Percentiles rank a stretch among this genome's conserved stretches.
Evolutionary conservation across 768 basidiomycete genomes (phyloP).

Genomic region (Serendipita sp.): DNA sequence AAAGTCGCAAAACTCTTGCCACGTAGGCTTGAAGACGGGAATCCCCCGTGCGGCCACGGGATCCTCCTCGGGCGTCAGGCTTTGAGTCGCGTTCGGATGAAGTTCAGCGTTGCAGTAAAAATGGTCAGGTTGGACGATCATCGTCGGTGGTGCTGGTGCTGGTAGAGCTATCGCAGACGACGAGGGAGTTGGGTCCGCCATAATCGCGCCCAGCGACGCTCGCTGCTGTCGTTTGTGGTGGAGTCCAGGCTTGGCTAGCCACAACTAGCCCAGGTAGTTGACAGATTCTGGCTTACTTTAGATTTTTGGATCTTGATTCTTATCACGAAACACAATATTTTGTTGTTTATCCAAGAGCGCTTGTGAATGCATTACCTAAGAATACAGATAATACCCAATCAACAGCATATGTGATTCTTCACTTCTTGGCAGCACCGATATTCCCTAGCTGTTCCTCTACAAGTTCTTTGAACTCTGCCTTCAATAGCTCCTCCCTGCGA

Average conservation of each 20-base stretch:
- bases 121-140: conserved; percentile 59
- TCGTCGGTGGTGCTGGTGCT: conserved; percentile 37
- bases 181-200: conserved; percentile 12
- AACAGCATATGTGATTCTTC: neutral
- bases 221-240: too few species aligned
- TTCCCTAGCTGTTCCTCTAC: conserved; percentile 46
- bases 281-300: neutral
- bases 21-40: conserved; percentile 88
- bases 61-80: conserved; percentile 60
- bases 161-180: conserved; percentile 16
- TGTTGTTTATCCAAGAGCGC: neutral
- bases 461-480: conserved; percentile 80
- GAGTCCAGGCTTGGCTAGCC: too few species aligned
- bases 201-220: neutral
- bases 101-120: conserved; percentile 36
- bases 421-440: conserved; percentile 1
- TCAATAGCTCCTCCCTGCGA: conserved; percentile 74
- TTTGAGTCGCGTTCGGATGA: neutral
- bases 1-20: conserved; percentile 85
- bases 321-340: too few species aligned
- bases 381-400: neutral
- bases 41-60: conserved; percentile 75
- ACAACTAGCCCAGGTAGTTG: neutral
- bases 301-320: too few species aligned
- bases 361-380: neutral